Evolutionary conservation across 2,329 filamentous ascomycete genomes (phyloP), one percentile per base, ranked within the genome.

Genomic region (Aspergillus ruber): DNA sequence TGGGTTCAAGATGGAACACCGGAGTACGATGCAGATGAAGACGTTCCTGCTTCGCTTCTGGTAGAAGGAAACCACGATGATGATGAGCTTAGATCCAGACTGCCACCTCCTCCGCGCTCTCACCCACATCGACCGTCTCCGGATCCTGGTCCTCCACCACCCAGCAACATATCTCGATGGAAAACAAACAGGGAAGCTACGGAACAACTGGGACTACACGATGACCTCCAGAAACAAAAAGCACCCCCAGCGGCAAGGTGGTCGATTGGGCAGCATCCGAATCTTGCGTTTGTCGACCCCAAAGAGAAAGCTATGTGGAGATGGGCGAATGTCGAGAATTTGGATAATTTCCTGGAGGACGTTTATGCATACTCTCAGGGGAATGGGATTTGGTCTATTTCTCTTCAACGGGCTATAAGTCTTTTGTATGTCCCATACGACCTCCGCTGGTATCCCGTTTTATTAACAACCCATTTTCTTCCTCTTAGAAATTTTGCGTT

Each of bases 261-360:
- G 54, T 55, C 62, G 15, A 49, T 56, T 4, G 60, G 60, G 15
- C 62, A 58, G 43, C 58, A 65, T 21, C 57, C 65, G 1, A 66
- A 62, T 21, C 54, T 74, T 38, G 65, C 66, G 15, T 64, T 72
- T 45, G 71, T 76, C 23, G 79, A 81, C 58, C 80, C 82, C 1
- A 83, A 83, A 66, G 86, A 91, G 62, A 86, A 84, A 66, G 90
- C 90, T 3, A 81, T 95, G 74, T 96, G 89, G 85, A 81, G 88
- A 68, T 96, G 90, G 87, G 88, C 88, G 46, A 95, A 95, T 61
- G 88, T 93, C 48, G 82, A 87, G 33, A 93, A 95, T 61, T 74
- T 96, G 45, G 90, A 96, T 67, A 85, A 83, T 58, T 96, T 95
- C 64, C 82, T 95, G 62, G 80, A 82, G 47, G 86, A 86, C 52